Conservation (phyloP, 495 filamentous ascomycete genomes). For the Trichocladium uniseriatum region DNA sequence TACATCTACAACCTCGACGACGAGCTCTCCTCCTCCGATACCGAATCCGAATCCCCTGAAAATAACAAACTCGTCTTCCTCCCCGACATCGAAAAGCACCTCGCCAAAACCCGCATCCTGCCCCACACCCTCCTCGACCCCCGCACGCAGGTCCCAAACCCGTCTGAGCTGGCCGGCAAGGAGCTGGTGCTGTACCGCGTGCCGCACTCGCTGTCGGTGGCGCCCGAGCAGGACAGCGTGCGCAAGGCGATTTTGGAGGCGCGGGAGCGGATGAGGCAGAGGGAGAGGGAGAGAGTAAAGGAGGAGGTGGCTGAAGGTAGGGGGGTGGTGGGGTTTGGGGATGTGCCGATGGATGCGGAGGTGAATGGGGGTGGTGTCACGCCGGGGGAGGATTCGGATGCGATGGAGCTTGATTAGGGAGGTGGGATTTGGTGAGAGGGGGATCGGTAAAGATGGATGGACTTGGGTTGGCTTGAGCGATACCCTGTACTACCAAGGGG, state of each 20-base stretch:
- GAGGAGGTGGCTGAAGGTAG: neutral
- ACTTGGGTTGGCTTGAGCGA: neutral
- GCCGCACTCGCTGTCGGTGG: constrained; percentile 64
- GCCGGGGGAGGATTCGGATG: constrained; percentile 45
- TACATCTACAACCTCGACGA: constrained; percentile 87
- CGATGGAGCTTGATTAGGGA: constrained; percentile 59
- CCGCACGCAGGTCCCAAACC: constrained; percentile 39
- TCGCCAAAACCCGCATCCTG: constrained; percentile 54
- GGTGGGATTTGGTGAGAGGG: neutral
- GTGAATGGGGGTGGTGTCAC: neutral
- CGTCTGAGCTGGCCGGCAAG: constrained; percentile 39
- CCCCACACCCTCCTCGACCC: constrained; percentile 23
- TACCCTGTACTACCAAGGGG: neutral
- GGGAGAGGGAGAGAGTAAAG: neutral
- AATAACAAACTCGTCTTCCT: constrained; percentile 59
- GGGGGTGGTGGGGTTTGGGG: neutral
- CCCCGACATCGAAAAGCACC: constrained; percentile 71
- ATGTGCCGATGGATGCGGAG: constrained; percentile 1
- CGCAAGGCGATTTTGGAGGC: constrained; percentile 80
- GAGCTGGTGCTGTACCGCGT: constrained; percentile 76
- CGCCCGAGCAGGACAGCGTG: constrained; percentile 70
- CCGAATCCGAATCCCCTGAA: constrained; percentile 26
- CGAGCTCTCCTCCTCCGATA: constrained; percentile 64
- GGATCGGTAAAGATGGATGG: neutral
- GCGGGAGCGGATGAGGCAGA: constrained; percentile 37